phyloP scores from a whole-genome alignment of 306 rosid genomes.

The Gillenia trifoliata region DNA sequence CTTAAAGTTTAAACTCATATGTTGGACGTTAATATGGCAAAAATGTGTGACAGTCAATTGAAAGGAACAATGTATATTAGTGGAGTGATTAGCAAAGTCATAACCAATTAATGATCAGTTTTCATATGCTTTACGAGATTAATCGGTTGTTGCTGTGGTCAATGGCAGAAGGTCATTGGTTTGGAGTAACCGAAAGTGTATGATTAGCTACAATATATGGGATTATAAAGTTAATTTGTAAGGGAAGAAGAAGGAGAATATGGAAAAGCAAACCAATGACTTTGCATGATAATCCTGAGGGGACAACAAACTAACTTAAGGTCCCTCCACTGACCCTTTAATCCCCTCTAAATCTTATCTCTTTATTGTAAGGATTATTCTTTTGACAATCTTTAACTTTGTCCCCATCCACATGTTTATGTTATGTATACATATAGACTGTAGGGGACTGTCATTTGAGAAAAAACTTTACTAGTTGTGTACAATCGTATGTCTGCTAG shows the following conservation, averaged over 20 bases:
- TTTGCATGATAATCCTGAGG: no score
- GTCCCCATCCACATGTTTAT: not conserved
- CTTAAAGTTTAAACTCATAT: not conserved
- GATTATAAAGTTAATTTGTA: no score
- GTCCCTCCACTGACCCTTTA: not conserved
- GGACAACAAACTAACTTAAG: not conserved
- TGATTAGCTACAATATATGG: not conserved
- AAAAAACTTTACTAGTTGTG: not conserved
- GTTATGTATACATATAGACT: not conserved
- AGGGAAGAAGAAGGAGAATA: not conserved
- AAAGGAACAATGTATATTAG: not conserved
- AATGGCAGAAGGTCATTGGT: not conserved
- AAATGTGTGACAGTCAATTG: not conserved
- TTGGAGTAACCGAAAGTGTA: not conserved
- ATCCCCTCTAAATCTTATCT: not conserved
- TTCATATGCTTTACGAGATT: not conserved
- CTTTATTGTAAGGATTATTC: not conserved
- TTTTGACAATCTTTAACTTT: not conserved
- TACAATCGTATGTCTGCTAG: no score
- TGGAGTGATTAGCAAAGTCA: not conserved
- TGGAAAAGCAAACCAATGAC: not conserved
- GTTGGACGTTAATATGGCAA: not conserved
- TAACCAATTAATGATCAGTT: not conserved
- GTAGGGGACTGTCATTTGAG: no score
- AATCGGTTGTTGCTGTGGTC: not conserved